Evolutionary conservation across 768 basidiomycete species (phyloP).

Genomic region (Crucibulum laeve): DNA sequence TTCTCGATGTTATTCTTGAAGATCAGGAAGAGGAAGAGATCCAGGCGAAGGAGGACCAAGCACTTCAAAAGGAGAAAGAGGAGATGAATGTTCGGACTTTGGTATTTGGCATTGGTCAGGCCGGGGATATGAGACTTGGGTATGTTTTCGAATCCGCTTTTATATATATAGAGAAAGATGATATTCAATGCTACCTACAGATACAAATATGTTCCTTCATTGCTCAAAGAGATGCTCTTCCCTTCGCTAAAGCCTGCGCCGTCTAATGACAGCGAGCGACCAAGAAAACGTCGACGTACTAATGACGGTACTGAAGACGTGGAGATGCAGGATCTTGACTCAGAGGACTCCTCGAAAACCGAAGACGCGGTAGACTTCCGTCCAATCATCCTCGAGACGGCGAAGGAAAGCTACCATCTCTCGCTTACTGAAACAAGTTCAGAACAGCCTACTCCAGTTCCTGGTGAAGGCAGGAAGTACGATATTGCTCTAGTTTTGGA

Average conservation of each 20-base stretch:
- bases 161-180: background rate
- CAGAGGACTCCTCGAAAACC: slow-evolving; percentile 1
- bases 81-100: slow-evolving; percentile 44
- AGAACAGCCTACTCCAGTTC: slow-evolving; percentile 7
- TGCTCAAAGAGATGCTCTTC: slow-evolving; percentile 41
- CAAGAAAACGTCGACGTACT: slow-evolving; percentile 29
- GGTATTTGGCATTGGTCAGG: slow-evolving; percentile 39
- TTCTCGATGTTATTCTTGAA: slow-evolving; percentile 36
- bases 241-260: slow-evolving; percentile 17
- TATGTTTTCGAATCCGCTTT: slow-evolving; percentile 23
- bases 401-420: slow-evolving; percentile 35
- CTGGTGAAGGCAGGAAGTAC: slow-evolving; percentile 17
- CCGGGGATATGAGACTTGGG: slow-evolving; percentile 38
- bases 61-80: slow-evolving; percentile 27
- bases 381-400: slow-evolving; percentile 32
- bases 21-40: slow-evolving; percentile 20
- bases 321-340: slow-evolving; percentile 17
- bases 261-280: slow-evolving; percentile 12
- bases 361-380: background rate
- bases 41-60: slow-evolving; percentile 14
- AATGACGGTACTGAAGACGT: slow-evolving; percentile 17
- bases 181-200: slow-evolving; percentile 20
- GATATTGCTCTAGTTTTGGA: slow-evolving; percentile 36
- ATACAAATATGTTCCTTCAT: slow-evolving; percentile 47
- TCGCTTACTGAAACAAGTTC: no score